Percentiles rank a stretch among this genome's conserved stretches.
Evolutionary conservation across 192 early-diverging fungal species (phyloP).

Genomic region (Thamnidium elegans): DNA sequence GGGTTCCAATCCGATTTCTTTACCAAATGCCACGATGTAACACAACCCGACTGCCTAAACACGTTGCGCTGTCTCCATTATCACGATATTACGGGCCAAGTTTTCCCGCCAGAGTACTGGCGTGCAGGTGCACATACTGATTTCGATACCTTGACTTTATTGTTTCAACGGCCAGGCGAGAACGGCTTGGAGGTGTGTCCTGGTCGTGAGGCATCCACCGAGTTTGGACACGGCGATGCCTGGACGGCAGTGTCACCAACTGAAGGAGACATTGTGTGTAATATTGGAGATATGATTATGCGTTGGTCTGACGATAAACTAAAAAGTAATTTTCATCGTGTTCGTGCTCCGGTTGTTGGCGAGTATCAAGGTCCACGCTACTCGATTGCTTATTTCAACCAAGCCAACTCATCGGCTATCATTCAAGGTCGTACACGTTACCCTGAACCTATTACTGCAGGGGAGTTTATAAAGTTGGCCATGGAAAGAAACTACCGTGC

Average conservation of each 20-base stretch:
- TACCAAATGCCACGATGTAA: slow-evolving; percentile 20
- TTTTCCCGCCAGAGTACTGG: background rate
- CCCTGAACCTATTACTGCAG: slow-evolving; percentile 27
- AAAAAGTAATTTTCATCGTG: slow-evolving; percentile 13
- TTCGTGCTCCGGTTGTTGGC: too few species aligned
- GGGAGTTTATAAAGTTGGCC: slow-evolving; percentile 21
- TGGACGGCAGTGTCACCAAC: too few species aligned
- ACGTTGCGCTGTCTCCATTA: slow-evolving; percentile 25
- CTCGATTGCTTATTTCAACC: slow-evolving; percentile 29
- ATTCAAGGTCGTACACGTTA: slow-evolving; percentile 32
- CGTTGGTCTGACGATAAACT: slow-evolving; percentile 35
- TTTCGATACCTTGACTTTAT: too few species aligned
- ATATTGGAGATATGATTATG: slow-evolving; percentile 10
- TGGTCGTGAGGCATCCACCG: too few species aligned
- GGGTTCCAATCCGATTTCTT: slow-evolving; percentile 29
- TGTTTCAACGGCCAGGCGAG: too few species aligned
- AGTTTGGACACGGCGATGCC: too few species aligned
- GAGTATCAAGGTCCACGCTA: slow-evolving; percentile 23
- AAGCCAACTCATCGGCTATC: slow-evolving; percentile 28
- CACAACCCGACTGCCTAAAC: slow-evolving; percentile 24
- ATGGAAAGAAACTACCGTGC: slow-evolving; percentile 31
- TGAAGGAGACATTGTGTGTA: too few species aligned
- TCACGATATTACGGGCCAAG: slow-evolving; percentile 5
- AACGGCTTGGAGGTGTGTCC: too few species aligned
- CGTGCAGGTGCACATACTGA: background rate